Percentiles rank a stretch among this genome's conserved stretches.
Conservation (phyloP, 140 eudicot genomes). For the Erigeron philadelphicus region DNA sequence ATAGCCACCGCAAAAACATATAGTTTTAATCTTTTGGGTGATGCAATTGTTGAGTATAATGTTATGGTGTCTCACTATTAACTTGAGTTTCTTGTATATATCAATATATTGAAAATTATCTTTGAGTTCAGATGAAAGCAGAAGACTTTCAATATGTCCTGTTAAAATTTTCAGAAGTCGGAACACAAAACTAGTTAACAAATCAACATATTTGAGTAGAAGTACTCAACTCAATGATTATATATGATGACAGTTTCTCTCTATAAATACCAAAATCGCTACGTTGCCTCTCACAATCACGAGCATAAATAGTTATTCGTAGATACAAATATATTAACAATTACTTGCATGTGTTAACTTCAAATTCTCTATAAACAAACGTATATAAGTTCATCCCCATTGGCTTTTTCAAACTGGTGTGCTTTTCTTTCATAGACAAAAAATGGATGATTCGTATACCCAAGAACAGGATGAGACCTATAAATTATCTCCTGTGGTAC, state of each 20-base stretch:
- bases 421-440: not conserved
- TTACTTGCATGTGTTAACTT: too few species aligned
- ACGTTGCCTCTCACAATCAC: too few species aligned
- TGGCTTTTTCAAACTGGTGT: not conserved
- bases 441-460: not conserved
- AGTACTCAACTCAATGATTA: too few species aligned
- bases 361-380: too few species aligned
- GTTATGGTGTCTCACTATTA: slow-evolving; percentile 35
- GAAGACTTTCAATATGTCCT: not conserved
- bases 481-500: not conserved
- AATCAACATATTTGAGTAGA: too few species aligned
- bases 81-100: slow-evolving; percentile 15
- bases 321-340: too few species aligned
- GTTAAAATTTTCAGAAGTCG: not conserved
- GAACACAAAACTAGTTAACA: too few species aligned
- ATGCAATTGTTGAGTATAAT: slow-evolving; percentile 45
- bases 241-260: too few species aligned
- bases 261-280: too few species aligned
- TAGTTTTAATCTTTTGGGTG: slow-evolving; percentile 33
- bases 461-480: not conserved
- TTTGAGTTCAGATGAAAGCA: slow-evolving; percentile 2
- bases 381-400: too few species aligned
- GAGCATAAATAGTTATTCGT: too few species aligned
- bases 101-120: not conserved
- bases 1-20: slow-evolving; percentile 40